These are phyloP conservation scores for Coemansia sp. DNA, from an alignment of 192 early-diverging fungal species.

Conservation along the genomic window DNA sequence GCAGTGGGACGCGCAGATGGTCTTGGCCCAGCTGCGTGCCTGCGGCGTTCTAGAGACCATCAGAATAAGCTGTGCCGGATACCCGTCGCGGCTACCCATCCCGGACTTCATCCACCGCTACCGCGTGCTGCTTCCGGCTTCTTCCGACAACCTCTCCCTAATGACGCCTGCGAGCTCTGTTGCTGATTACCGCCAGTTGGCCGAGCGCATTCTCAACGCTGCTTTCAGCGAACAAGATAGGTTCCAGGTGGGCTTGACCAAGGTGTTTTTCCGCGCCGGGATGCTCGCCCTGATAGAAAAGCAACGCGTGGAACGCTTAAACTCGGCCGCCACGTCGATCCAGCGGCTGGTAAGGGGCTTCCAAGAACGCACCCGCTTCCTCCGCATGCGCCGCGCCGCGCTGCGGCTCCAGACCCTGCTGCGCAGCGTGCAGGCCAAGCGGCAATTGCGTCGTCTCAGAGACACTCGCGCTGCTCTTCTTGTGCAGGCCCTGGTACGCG, in stretches of 20 bases:
- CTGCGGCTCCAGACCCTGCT: conserved; percentile 67
- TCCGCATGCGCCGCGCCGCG: conserved; percentile 59
- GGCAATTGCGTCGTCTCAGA: conserved; percentile 59
- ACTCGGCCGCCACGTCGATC: conserved; percentile 79
- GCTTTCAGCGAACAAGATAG: conserved; percentile 82
- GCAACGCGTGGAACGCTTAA: conserved; percentile 80
- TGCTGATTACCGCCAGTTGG: conserved; percentile 62
- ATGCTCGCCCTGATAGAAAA: conserved; percentile 79
- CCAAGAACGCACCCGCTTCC: conserved; percentile 65
- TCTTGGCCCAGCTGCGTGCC: conserved; percentile 90
- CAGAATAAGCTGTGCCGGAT: conserved; percentile 96
- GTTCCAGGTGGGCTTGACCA: conserved; percentile 91
- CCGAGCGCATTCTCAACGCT: conserved; percentile 61
- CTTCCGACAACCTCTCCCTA: conserved; percentile 41
- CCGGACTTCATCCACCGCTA: conserved; percentile 90
- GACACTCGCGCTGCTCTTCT: conserved; percentile 68
- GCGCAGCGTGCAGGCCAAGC: conserved; percentile 65
- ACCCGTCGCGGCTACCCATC: conserved; percentile 87
- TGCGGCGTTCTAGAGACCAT: conserved; percentile 99
- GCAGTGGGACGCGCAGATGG: conserved; percentile 92
- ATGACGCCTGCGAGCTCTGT: conserved; percentile 50
- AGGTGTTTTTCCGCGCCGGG: conserved; percentile 99
- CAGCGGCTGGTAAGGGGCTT: conserved; percentile 84
- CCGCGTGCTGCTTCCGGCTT: conserved; percentile 53
- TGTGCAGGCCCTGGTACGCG: conserved; percentile 77